These are phyloP conservation scores for Yarrowia deformans DNA, from an alignment of 805 yeast species.

Conservation along the genomic window DNA sequence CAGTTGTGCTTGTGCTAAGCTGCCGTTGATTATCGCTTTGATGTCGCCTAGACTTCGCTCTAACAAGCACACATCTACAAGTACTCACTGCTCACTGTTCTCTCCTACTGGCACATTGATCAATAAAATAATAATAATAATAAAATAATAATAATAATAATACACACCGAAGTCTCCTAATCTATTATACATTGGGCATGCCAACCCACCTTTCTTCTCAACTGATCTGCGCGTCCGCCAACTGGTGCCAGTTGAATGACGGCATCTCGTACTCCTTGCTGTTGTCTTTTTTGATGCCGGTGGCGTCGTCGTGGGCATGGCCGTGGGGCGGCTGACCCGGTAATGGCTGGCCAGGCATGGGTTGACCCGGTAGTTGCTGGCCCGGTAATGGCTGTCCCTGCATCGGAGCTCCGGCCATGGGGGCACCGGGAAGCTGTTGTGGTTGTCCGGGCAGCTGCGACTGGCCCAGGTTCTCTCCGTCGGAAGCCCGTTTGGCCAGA, in stretches of 20 bases:
- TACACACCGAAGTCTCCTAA: conserved; percentile 16
- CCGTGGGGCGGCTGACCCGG: conserved; percentile 16
- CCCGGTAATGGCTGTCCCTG: not conserved
- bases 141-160: not conserved
- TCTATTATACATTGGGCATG: conserved; percentile 12
- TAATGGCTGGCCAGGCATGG: conserved; percentile 1
- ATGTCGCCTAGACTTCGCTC: too few relatives aligned
- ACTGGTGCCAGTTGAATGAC: conserved; percentile 37
- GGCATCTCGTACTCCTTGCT: conserved; percentile 39
- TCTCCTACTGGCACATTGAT: not conserved
- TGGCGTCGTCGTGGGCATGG: conserved; percentile 5
- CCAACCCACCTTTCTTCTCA: conserved; percentile 1
- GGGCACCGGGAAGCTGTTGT: not conserved
- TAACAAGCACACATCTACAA: not conserved
- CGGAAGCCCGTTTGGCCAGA: conserved; percentile 30
- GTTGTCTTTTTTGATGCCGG: conserved; percentile 24
- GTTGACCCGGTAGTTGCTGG: not conserved
- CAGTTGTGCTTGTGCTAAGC: too few relatives aligned
- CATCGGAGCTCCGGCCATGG: not conserved
- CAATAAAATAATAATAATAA: not conserved
- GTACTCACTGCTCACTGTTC: too few relatives aligned
- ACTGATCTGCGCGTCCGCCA: conserved; percentile 34
- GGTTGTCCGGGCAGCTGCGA: conserved; percentile 11
- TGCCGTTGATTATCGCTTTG: too few relatives aligned
- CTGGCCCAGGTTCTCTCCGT: conserved; percentile 31